Evolutionary conservation across 805 yeast genomes (phyloP).

Genomic region (Pachysolen tannophilus): DNA sequence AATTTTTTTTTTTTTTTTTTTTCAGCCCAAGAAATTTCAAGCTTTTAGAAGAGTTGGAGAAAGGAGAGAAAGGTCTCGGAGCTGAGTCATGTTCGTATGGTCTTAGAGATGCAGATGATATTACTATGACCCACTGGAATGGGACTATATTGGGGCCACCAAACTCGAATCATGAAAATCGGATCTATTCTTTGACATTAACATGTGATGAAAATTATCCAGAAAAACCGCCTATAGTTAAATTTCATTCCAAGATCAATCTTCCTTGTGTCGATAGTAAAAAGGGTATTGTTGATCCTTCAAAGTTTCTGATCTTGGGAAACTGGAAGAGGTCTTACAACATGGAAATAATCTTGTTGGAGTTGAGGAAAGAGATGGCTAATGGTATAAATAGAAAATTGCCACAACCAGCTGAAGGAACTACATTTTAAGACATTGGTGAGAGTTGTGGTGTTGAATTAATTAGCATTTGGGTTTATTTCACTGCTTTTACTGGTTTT

Average conservation of each 20-base stretch:
- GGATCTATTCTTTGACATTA: constrained; percentile 79
- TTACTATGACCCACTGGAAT: constrained; percentile 92
- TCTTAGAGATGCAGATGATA: constrained; percentile 81
- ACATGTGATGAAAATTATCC: constrained; percentile 85
- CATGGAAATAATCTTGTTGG: constrained; percentile 88
- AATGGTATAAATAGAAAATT: constrained; percentile 72
- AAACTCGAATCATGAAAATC: constrained; percentile 69
- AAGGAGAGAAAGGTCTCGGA: constrained; percentile 96
- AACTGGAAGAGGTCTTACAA: constrained; percentile 88
- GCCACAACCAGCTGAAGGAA: constrained; percentile 88
- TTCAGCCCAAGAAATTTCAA: constrained; percentile 86
- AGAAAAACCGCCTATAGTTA: constrained; percentile 77
- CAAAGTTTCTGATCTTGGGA: constrained; percentile 57
- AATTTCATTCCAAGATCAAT: constrained; percentile 76
- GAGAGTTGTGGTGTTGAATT: background rate
- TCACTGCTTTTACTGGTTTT: constrained; percentile 1
- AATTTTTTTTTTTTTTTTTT: too few relatives aligned
- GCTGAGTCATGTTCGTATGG: constrained; percentile 98
- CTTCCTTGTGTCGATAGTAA: constrained; percentile 78
- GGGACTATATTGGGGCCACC: constrained; percentile 99
- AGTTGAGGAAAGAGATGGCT: constrained; percentile 88
- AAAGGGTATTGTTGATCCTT: constrained; percentile 47
- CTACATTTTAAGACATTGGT: constrained; percentile 37
- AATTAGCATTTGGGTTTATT: background rate
- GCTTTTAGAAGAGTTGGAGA: constrained; percentile 90